Conservation (phyloP, 2,329 filamentous ascomycete genomes). For the Madurella fahalii region DNA sequence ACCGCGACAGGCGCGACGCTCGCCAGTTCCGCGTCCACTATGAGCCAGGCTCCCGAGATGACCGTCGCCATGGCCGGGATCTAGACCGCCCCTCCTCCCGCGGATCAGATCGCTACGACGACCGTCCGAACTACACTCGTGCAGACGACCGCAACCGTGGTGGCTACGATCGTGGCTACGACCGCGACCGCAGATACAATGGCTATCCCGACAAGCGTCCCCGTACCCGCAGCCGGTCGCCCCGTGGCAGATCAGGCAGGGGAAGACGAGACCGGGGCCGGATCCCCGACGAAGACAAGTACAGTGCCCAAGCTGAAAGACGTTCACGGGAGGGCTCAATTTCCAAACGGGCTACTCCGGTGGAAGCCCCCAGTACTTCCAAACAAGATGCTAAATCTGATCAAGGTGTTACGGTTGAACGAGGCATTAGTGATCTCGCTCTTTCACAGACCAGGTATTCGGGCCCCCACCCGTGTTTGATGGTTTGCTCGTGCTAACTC, state of each 20-base stretch:
- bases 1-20: conserved; percentile 48
- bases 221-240: conserved; percentile 30
- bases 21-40: conserved; percentile 60
- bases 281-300: conserved; percentile 35
- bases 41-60: conserved; percentile 51
- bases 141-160: conserved; percentile 35
- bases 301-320: conserved; percentile 46
- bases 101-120: conserved; percentile 41
- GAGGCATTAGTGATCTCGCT: conserved; percentile 28
- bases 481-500: not conserved
- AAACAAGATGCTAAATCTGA: conserved; percentile 66
- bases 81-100: conserved; percentile 48
- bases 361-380: conserved; percentile 53
- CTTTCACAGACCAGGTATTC: conserved; percentile 35
- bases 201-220: conserved; percentile 30
- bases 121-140: conserved; percentile 51
- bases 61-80: conserved; percentile 48
- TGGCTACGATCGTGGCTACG: conserved; percentile 43
- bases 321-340: conserved; percentile 53
- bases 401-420: conserved; percentile 54
- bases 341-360: conserved; percentile 60
- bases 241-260: conserved; percentile 27
- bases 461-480: not conserved
- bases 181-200: conserved; percentile 34
- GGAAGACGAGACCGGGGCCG: conserved; percentile 29